Percentiles rank a stretch among this genome's conserved stretches.
These are phyloP conservation scores for Entelexis paramagnoliae DNA, from an alignment of 1,139 yeast species.

Conservation along the genomic window DNA sequence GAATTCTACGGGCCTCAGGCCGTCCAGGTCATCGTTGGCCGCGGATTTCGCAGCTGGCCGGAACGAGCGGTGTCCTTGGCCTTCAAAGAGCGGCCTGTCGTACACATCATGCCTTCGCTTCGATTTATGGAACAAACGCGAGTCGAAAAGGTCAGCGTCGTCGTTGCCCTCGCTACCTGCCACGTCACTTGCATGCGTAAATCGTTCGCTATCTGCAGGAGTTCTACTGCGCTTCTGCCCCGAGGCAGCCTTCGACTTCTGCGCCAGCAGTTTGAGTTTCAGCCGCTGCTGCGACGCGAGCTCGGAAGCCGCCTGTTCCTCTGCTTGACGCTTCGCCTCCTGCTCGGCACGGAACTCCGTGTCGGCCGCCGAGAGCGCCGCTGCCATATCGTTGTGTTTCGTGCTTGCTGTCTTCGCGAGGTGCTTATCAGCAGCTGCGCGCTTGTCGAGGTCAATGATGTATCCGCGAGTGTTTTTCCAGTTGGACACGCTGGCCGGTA, in stretches of 20 bases:
- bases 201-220: too few species aligned
- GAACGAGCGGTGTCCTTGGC: not conserved
- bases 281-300: slow-evolving; percentile 37
- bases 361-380: slow-evolving; percentile 17
- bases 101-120: slow-evolving; percentile 31
- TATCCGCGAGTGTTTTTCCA: slow-evolving; percentile 96
- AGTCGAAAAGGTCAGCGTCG: slow-evolving; percentile 10
- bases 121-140: slow-evolving; percentile 10
- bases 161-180: not conserved
- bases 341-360: not conserved
- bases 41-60: not conserved
- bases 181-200: too few species aligned
- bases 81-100: slow-evolving; percentile 45
- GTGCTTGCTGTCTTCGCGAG: not conserved
- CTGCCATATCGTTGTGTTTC: slow-evolving; percentile 9
- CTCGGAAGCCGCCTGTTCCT: not conserved
- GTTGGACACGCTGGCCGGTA: slow-evolving; percentile 85
- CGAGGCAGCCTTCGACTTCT: slow-evolving; percentile 27
- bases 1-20: slow-evolving; percentile 44
- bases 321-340: not conserved
- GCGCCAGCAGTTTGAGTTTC: slow-evolving; percentile 49
- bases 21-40: slow-evolving; percentile 16
- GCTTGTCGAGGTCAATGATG: slow-evolving; percentile 68
- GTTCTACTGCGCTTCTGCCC: not conserved
- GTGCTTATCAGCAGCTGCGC: slow-evolving; percentile 29